Conservation (phyloP, 345 rosid genomes). For the Brassica juncea region DNA sequence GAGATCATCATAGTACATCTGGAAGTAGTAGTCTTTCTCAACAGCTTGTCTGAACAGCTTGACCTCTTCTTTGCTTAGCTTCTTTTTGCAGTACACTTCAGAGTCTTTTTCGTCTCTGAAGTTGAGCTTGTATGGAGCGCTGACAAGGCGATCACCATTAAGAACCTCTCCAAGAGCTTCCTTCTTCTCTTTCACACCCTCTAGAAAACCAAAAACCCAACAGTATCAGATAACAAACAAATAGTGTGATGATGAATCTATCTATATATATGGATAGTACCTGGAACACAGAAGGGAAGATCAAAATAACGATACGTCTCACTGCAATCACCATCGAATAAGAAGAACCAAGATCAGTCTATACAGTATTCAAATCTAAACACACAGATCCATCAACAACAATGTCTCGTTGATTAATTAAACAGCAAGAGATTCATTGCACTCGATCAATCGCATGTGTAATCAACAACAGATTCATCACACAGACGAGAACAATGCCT, state of each 20-base stretch:
- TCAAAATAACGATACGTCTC: constrained; percentile 87
- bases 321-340: constrained; percentile 45
- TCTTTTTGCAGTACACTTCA: constrained; percentile 57
- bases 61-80: constrained; percentile 61
- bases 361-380: constrained; percentile 10
- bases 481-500: too few species aligned
- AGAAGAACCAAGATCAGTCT: neutral
- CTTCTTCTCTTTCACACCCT: constrained; percentile 67
- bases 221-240: neutral
- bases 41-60: constrained; percentile 62
- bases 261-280: constrained; percentile 20
- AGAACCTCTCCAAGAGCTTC: constrained; percentile 92
- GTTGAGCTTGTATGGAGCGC: constrained; percentile 80
- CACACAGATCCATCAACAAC: neutral
- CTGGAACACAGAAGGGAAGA: constrained; percentile 77
- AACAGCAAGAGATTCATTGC: neutral
- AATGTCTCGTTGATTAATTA: neutral
- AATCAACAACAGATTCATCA: neutral
- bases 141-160: constrained; percentile 85
- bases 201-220: constrained; percentile 41
- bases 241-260: neutral
- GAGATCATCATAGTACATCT: constrained; percentile 89
- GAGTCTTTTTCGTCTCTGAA: constrained; percentile 71
- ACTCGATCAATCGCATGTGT: neutral
- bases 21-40: constrained; percentile 76